Base-by-base conservation (phyloP, 768 basidiomycete species). In the Rhodotorula babjevae region DNA sequence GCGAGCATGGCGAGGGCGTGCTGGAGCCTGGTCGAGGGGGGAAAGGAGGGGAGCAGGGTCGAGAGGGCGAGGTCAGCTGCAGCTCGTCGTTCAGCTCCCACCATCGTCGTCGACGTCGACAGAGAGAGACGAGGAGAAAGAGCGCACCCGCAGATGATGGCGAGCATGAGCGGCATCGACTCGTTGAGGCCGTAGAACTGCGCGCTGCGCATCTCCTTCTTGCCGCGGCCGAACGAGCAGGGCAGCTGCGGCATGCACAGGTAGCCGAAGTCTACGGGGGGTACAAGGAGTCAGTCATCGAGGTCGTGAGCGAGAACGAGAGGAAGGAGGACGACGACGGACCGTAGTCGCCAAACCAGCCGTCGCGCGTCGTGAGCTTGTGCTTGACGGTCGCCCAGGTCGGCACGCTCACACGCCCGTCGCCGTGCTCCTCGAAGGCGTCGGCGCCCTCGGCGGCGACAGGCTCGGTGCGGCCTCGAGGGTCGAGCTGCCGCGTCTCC, bases 1-100 rank as follows among this genome's bases (percentile, higher is more conserved):
- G 53, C 53, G 53, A 55, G 53, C 53, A 55, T 55, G 29, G 53
- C 53, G n/a, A 55, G 53, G 14, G 53, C 53, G 53, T 55, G 53
- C n/a, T 55, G 53, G n/a, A 55, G 53, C n/a, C 50, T 52, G 50
- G 19, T 18, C 46, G 19, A 46, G 44, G 44, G 6, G 44, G 2
- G 44, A 15, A 7, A 4, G 23, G 25, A 23, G 11, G 23, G 10
- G 11, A 52, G 12, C 23, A n/a, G n/a, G n/a, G 11, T 52, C 50
- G 25, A 25, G 50, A 52, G 23, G 19, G 10, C 25, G 21, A 49
- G 47, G 47, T 19, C 5, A 49, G 47, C n/a, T n/a, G n/a, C n/a
- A n/a, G n/a, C n/a, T n/a, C n/a, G n/a, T n/a, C n/a, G n/a, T n/a
- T n/a, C n/a, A n/a, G n/a, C n/a, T n/a, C n/a, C n/a, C n/a, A n/a